A percentile compares a stretch with the other conserved stretches of the same genome.
These are phyloP conservation scores for Gnaphalium uliginosum DNA, from an alignment of 129 eudicot genomes.

Conservation along the genomic window DNA sequence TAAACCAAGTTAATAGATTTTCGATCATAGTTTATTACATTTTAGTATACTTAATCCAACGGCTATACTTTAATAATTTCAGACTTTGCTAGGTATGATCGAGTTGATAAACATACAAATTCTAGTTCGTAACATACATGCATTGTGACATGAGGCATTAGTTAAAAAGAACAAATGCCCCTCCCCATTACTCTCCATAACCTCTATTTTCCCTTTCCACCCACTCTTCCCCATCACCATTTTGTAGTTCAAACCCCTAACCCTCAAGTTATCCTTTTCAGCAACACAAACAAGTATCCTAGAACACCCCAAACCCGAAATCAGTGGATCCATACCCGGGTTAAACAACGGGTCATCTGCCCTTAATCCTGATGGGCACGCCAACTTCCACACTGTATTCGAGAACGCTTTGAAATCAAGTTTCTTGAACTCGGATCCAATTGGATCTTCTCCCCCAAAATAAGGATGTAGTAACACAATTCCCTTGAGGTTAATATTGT, in stretches of 20 bases:
- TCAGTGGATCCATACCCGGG: conserved; percentile 1
- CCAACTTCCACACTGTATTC: conserved; percentile 3
- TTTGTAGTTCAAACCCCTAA: conserved; percentile 19
- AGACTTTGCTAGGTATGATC: not conserved
- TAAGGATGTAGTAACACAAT: conserved; percentile 40
- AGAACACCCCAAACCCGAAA: not conserved
- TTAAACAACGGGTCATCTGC: conserved; percentile 22
- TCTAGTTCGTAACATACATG: not conserved
- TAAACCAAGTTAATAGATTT: too few relatives aligned
- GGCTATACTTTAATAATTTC: too few relatives aligned
- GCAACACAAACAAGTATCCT: conserved; percentile 18
- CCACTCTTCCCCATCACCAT: conserved; percentile 23
- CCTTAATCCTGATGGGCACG: not conserved
- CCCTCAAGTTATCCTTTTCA: conserved; percentile 16
- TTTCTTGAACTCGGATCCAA: not conserved
- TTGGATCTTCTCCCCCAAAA: conserved; percentile 40
- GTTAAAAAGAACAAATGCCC: conserved; percentile 27
- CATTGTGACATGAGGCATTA: conserved; percentile 13
- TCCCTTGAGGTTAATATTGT: conserved; percentile 25
- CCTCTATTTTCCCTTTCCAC: conserved; percentile 22
- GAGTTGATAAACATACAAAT: conserved; percentile 18
- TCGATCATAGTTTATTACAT: too few relatives aligned
- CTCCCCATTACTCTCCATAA: conserved; percentile 27
- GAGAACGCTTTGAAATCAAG: not conserved
- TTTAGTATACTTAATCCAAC: too few relatives aligned